A percentile compares a stretch with the other conserved stretches of the same genome.
These are phyloP conservation scores for Talaromyces sp. DNA, from an alignment of 2,329 filamentous ascomycete genomes.

Conservation along the genomic window DNA sequence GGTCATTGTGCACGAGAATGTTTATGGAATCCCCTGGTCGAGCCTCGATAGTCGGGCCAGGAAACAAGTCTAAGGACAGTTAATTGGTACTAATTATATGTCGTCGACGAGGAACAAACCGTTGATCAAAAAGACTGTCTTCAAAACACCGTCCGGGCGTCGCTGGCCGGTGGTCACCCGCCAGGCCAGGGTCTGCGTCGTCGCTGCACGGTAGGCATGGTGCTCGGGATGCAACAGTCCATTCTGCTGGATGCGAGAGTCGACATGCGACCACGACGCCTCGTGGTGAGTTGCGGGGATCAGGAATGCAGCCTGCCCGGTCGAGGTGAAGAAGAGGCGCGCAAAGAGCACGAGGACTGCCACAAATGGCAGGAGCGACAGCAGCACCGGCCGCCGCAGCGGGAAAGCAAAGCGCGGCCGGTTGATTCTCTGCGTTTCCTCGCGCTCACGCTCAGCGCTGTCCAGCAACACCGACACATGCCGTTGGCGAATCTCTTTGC, in stretches of 20 bases:
- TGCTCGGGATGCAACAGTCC: constrained; percentile 37
- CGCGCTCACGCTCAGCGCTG: neutral
- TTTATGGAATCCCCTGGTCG: constrained; percentile 42
- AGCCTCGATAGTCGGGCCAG: constrained; percentile 46
- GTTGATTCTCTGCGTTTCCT: neutral
- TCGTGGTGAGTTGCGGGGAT: constrained; percentile 14
- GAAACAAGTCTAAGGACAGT: constrained; percentile 32
- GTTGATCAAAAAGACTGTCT: constrained; percentile 47
- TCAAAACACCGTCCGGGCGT: constrained; percentile 49
- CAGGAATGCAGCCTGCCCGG: neutral
- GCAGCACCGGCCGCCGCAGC: neutral
- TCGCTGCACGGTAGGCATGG: constrained; percentile 33
- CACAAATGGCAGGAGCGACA: constrained; percentile 6
- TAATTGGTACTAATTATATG: neutral
- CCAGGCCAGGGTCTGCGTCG: constrained; percentile 35
- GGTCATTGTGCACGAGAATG: constrained; percentile 39
- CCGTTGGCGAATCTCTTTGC: neutral
- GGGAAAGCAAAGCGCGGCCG: neutral
- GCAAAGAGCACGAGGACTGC: constrained; percentile 2
- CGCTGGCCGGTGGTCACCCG: constrained; percentile 33
- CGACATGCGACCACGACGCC: neutral
- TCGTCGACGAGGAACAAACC: constrained; percentile 21
- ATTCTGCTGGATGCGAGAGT: constrained; percentile 6
- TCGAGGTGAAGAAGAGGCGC: constrained; percentile 1
- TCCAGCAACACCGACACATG: neutral